Evolutionary conservation across 768 basidiomycete genomes (phyloP), one percentile per base, ranked within the genome.

Genomic region (Tylopilus sp.): DNA sequence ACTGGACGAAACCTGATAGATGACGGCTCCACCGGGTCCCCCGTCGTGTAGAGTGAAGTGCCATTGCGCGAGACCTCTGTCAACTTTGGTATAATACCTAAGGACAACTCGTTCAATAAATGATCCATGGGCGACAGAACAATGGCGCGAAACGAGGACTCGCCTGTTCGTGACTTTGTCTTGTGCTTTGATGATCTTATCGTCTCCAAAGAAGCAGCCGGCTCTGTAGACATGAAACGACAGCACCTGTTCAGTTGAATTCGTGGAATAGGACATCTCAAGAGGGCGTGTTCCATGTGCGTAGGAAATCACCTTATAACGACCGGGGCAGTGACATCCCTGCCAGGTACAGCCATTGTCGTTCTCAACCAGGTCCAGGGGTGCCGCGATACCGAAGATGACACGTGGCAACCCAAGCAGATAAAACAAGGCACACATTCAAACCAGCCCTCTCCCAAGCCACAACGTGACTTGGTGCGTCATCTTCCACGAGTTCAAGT

Each of bases 201-300:
- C 53, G 41, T 63, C 61, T n/a, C 65, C 55, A n/a, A 68, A 45
- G 24, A 67, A 42, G 21, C 66, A 49, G 6, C 63, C 63, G 5
- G 61, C 45, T 34, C 59, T 61, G 53, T 65, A 69, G 29, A 67
- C 55, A 42, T 70, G 67, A 28, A 67, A 48, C 11, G 61, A 65
- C 16, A 58, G 31, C 16, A 36, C 43, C 16, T 41, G 54, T 33
- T 50, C 56, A 16, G 29, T 22, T 26, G 46, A 38, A 5, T 26
- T 33, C 52, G 57, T 60, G 37, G 28, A 36, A 34, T 19, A 16
- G 22, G 34, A 33, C 12, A 29, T 37, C 28, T 24, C 11, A 31
- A 24, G n/a, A 41, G 11, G 26, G n/a, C 12, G 24, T 17, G n/a
- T 24, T 17, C 17, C 14, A 13, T 8, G 28, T 6, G 28, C 9